These are phyloP conservation scores for Penicillium cinerascens DNA, from an alignment of 495 filamentous ascomycete genomes.

Conservation along the genomic window DNA sequence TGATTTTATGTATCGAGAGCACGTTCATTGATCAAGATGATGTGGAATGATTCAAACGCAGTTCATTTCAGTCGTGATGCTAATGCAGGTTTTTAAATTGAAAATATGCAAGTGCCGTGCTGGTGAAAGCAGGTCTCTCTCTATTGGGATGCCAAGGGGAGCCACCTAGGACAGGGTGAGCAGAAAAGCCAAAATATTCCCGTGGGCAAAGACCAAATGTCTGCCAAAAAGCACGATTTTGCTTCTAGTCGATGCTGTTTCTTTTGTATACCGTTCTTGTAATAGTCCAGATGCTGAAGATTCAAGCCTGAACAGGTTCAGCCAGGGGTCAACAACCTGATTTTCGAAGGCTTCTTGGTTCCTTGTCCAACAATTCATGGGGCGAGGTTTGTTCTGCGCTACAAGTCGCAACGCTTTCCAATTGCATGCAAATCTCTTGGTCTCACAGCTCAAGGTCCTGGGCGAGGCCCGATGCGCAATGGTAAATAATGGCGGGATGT, in stretches of 20 bases:
- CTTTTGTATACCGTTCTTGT: not conserved
- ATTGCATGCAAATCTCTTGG: not conserved
- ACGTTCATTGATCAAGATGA: not conserved
- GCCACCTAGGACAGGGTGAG: not conserved
- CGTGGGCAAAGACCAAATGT: not conserved
- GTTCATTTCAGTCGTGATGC: constrained; percentile 13
- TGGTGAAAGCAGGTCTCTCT: constrained; percentile 1
- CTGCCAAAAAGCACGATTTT: not conserved
- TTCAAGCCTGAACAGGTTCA: not conserved
- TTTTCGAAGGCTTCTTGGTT: not conserved
- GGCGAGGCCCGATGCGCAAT: not conserved
- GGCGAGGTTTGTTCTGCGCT: not conserved
- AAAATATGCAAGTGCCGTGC: constrained; percentile 13
- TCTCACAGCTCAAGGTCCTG: not conserved
- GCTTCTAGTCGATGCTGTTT: not conserved
- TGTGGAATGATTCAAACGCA: not conserved
- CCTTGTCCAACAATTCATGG: not conserved
- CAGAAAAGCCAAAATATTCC: not conserved
- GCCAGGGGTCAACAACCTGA: not conserved
- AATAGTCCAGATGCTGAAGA: not conserved
- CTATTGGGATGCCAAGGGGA: not conserved
- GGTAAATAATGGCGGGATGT: not conserved
- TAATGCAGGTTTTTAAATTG: constrained; percentile 10
- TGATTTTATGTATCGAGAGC: not conserved
- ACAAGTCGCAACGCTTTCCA: not conserved